Base-by-base conservation (phyloP, 2,329 filamentous ascomycete species). In the Exophiala xenobiotica region DNA sequence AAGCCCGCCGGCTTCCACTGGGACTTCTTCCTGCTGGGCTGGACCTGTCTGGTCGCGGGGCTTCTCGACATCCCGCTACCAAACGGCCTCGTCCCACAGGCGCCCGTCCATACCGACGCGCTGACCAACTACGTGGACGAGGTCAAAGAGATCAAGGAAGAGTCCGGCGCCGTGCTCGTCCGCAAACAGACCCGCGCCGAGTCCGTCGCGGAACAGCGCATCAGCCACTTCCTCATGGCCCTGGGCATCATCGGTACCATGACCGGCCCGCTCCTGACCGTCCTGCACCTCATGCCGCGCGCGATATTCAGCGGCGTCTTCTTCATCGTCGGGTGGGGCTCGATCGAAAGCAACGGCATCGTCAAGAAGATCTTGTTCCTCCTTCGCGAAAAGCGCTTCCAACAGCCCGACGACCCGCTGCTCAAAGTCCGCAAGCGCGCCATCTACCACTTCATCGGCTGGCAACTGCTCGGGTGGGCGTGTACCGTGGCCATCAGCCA, bases 401-500 rank as follows among this genome's bases (percentile, higher is more conserved):
- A 74, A 7, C 70, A 75, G 24, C 71, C 70, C 0, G 69, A 70
- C 4, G 76, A 81, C 22, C 74, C 75, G 0, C 62, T 81, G 0
- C 63, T 69, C 3, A 67, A 63, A 1, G 65, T 82, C 7, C 66
- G 65, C 4, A 71, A 70, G 11, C 68, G 68, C 7, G 71, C 76
- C 12, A 75, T 82, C 20, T 63, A 70, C 53, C 69, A 72, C 2
- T 83, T 78, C 58, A 70, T 81, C 1, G 70, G 66, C 9, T 72
- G 78, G 16, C 78, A 83, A 60, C 59, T 78, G 1, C 35, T 77
- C 2, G 76, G 74, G 1, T 79, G 82, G 16, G 73, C 71, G 0
- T 73, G 74, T 5, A 78, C 75, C 2, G 90, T 91, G 66, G 87
- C 87, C 53, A 88, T 91, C 62, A 90, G 87, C 0, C 84, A 91